Base-by-base conservation (phyloP, 2,329 filamentous ascomycete species). In the Aspergillus arachidicola region DNA sequence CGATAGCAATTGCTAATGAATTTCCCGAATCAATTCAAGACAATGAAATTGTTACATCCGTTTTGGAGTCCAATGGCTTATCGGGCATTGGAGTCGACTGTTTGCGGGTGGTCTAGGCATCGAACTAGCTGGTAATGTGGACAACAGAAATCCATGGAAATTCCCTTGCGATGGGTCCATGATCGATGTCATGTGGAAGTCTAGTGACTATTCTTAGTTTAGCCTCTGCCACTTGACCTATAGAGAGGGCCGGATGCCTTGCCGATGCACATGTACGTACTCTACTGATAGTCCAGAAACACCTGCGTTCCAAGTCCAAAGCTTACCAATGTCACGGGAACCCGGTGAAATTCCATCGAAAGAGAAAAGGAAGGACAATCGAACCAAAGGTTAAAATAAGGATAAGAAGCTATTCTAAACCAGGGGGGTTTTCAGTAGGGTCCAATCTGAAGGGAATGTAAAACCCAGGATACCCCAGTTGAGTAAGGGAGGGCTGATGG, bases 171-270 rank as follows among this genome's bases (percentile, higher is more conserved):
- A 65, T 65, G 62, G 64, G 62, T 63, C 65, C 59, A 32, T 53
- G 58, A 62, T 62, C 61, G 51, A 61, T 66, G 60, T 66, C 65
- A 66, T 61, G 65, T 66, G 65, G 63, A 50, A 66, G 63, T 56
- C 59, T 57, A 55, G 48, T 41, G 51, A 65, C 62, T 66, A 66
- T 64, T 61, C 62, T 64, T 65, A 66, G 64, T 53, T 30, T 48
- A 34, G 19, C 14, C 51, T 55, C 51, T 55, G 34, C 51, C 30
- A 43, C 61, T 60, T 43, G 59, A 48, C 45, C 46, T 59, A 36
- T 21, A 21, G 53, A 36, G 34, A 64, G 46, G 57, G 54, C 60
- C 59, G 64, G 58, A 57, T 59, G 54, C 50, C 57, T 56, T 62
- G 57, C 63, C 60, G 64, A 63, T 61, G 58, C 51, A 55, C 21